These are phyloP conservation scores for Fomitiporia mediterranea DNA, from an alignment of 1,284 basidiomycete species.

Conservation along the genomic window DNA sequence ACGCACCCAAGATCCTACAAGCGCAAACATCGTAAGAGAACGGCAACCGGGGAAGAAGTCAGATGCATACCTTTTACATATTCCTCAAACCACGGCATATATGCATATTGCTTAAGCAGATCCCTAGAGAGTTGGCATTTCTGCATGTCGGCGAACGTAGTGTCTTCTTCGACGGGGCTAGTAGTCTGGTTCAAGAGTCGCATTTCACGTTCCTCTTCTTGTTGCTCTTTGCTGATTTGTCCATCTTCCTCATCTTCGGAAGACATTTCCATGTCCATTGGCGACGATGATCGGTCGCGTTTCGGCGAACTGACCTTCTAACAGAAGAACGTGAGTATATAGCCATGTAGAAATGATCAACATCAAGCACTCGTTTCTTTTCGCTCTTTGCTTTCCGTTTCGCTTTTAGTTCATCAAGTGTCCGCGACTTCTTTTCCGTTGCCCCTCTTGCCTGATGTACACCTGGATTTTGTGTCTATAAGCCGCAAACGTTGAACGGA, in stretches of 20 bases:
- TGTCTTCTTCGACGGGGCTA: slow-evolving; percentile 49
- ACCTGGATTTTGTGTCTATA: slow-evolving; percentile 44
- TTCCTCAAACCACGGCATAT: slow-evolving; percentile 74
- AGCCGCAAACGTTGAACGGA: slow-evolving; percentile 12
- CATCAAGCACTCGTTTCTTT: slow-evolving; percentile 54
- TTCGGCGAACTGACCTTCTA: slow-evolving; percentile 51
- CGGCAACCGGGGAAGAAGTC: slow-evolving; percentile 28
- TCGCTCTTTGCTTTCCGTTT: slow-evolving; percentile 78
- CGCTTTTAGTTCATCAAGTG: slow-evolving; percentile 80
- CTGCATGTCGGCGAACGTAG: slow-evolving; percentile 51
- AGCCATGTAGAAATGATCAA: not conserved
- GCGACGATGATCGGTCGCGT: slow-evolving; percentile 63
- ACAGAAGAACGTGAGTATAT: slow-evolving; percentile 26
- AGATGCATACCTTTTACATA: slow-evolving; percentile 62
- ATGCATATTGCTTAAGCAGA: slow-evolving; percentile 56
- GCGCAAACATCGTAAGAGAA: slow-evolving; percentile 23
- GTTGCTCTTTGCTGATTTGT: slow-evolving; percentile 62
- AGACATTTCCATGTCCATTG: slow-evolving; percentile 78
- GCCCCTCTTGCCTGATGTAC: slow-evolving; percentile 74
- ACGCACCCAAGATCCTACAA: slow-evolving; percentile 73
- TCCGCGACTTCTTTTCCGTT: slow-evolving; percentile 77
- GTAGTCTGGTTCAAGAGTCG: slow-evolving; percentile 44
- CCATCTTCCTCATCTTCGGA: slow-evolving; percentile 69
- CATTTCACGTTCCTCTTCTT: slow-evolving; percentile 62
- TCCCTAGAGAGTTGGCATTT: slow-evolving; percentile 59